phyloP scores from a whole-genome alignment of 495 filamentous ascomycete genomes.

The Symbiotaphrina buchneri region DNA sequence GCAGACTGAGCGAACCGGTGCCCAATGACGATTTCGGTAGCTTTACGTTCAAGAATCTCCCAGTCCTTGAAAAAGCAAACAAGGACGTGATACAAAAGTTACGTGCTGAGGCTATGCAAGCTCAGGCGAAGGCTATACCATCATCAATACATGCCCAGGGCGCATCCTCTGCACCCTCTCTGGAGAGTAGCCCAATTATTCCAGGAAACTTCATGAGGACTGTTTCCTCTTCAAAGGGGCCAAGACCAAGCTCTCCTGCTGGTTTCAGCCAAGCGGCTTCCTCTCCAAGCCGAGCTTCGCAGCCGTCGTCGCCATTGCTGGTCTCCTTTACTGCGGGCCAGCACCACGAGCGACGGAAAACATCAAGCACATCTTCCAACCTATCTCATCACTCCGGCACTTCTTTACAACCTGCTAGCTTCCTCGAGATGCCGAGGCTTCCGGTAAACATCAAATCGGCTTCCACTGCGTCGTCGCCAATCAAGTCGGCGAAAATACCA shows the following conservation, averaged over 20 bases:
- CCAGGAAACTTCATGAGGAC: constrained; percentile 64
- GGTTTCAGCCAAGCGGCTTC: constrained; percentile 53
- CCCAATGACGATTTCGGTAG: constrained; percentile 81
- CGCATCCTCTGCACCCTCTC: constrained; percentile 31
- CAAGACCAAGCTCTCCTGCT: constrained; percentile 72
- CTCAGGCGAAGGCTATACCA: constrained; percentile 13
- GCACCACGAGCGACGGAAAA: constrained; percentile 46
- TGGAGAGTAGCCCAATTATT: constrained; percentile 73
- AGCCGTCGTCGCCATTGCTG: constrained; percentile 83
- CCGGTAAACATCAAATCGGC: constrained; percentile 34
- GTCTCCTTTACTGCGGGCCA: constrained; percentile 81
- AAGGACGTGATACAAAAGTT: constrained; percentile 96
- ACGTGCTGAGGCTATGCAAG: constrained; percentile 46
- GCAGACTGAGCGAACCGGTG: constrained; percentile 78
- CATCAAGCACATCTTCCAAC: constrained; percentile 71
- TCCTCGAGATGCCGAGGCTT: constrained; percentile 46
- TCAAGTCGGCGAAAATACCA: constrained; percentile 42
- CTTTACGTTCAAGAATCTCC: constrained; percentile 93
- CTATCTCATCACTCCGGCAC: constrained; percentile 55
- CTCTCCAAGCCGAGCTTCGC: constrained; percentile 69
- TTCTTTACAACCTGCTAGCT: constrained; percentile 49
- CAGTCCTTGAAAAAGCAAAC: constrained; percentile 92
- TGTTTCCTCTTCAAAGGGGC: constrained; percentile 49
- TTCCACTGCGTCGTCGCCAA: constrained; percentile 49
- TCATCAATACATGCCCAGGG: constrained; percentile 18